Evolutionary conservation across 2,329 filamentous ascomycete genomes (phyloP), one percentile per base, ranked within the genome.

Genomic region (Aspergillus luchuensis): DNA sequence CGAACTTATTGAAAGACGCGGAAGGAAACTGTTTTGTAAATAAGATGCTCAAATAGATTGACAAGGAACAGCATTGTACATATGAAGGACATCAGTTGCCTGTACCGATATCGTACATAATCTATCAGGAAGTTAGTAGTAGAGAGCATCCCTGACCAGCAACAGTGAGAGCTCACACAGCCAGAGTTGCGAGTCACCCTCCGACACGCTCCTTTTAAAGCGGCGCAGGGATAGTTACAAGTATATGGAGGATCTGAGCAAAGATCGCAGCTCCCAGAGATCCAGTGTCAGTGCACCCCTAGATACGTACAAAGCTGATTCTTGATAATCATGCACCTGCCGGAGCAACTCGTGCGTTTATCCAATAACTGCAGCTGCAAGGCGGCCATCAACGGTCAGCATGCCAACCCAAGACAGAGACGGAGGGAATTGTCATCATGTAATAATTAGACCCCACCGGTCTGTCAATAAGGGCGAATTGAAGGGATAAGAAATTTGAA

Each of bases 11-110:
- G 25, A 25, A 17, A 19, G 23, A 8, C 10, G 8, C 25, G 23
- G 25, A 39, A 33, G 17, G 39, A 19, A 13, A 38, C 21, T 7
- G 41, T 43, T 54, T 67, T 71, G 66, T 69, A 70, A 64, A 71
- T 70, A 68, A 59, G 64, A 65, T 45, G 58, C n/a, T 66, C 47
- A 38, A 60, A 53, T 6, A 61, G 47, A 43, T 55, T 59, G 19
- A 57, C 36, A 39, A 30, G 15, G 13, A 15, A 53, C 52, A 39
- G 41, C 47, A 53, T 23, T 59, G 39, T 47, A 68, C 60, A 58
- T 64, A 38, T 13, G 13, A 28, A 23, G 45, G 38, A 8, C 17
- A 21, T 8, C 28, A n/a, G 7, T 41, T 47, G 33, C 33, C 43
- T 28, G 52, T n/a, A 28, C 38, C 8, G 17, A n/a, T 11, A 45